Evolutionary conservation across 345 rosid genomes (phyloP).

Genomic region (Linum usitatissimum): DNA sequence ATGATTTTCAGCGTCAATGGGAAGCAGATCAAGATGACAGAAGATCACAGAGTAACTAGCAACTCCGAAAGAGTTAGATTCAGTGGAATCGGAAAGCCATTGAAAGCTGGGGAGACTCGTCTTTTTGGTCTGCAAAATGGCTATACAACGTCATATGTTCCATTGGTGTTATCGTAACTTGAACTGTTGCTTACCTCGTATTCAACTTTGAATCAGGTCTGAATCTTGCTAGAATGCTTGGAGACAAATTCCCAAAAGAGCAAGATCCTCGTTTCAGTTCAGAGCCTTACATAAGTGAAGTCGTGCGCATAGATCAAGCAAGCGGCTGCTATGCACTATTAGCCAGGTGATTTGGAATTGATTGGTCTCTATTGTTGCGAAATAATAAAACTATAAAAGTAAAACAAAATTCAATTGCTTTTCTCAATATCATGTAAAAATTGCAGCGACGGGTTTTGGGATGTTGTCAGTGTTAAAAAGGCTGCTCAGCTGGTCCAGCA

Average conservation of each 20-base stretch:
- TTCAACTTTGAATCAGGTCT: slow-evolving; percentile 38
- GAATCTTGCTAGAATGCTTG: slow-evolving; percentile 93
- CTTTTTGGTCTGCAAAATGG: slow-evolving; percentile 43
- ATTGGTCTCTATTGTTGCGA: background rate
- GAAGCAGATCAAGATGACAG: slow-evolving; percentile 69
- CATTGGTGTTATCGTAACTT: background rate
- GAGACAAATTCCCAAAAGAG: slow-evolving; percentile 88
- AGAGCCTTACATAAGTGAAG: slow-evolving; percentile 73
- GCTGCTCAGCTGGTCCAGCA: slow-evolving; percentile 59
- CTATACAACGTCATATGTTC: background rate
- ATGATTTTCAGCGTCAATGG: slow-evolving; percentile 56
- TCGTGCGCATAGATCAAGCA: slow-evolving; percentile 44
- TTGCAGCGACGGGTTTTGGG: slow-evolving; percentile 95
- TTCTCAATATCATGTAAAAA: background rate
- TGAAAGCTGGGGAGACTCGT: slow-evolving; percentile 74
- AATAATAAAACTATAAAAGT: no score
- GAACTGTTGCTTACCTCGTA: background rate
- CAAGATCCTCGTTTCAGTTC: slow-evolving; percentile 78
- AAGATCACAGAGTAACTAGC: slow-evolving; percentile 78
- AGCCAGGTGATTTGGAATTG: slow-evolving; percentile 52
- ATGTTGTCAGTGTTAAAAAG: slow-evolving; percentile 62
- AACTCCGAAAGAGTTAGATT: slow-evolving; percentile 61
- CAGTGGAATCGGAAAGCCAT: slow-evolving; percentile 41
- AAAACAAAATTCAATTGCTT: background rate
- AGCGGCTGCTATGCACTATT: slow-evolving; percentile 54